phyloP scores from a whole-genome alignment of 441 rosid species.

The Dalechampia spathulata region DNA sequence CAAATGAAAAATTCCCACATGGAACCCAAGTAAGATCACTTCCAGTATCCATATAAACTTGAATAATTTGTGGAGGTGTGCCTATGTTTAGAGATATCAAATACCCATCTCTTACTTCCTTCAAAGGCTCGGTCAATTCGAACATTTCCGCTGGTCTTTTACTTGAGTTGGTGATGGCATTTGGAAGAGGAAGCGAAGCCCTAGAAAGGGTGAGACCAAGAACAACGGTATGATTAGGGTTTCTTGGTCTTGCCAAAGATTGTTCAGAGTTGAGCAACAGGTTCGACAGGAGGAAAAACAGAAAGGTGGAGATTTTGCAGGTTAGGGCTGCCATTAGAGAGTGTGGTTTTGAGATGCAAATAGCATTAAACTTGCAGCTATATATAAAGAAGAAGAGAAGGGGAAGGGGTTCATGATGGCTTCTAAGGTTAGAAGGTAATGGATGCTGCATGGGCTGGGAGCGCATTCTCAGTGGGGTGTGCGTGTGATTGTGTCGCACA shows the following conservation, averaged over 20 bases:
- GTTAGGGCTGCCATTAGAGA: constrained; percentile 3
- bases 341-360: too few species aligned
- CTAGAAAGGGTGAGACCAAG: constrained; percentile 46
- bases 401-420: too few species aligned
- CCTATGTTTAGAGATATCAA: constrained; percentile 64
- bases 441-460: too few species aligned
- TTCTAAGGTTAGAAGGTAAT: too few species aligned
- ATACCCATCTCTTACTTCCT: constrained; percentile 70
- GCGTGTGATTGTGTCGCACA: too few species aligned
- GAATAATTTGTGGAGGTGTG: constrained; percentile 69
- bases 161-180: constrained; percentile 17
- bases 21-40: constrained; percentile 95
- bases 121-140: constrained; percentile 46
- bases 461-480: too few species aligned
- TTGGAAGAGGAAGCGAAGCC: constrained; percentile 32
- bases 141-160: constrained; percentile 25
- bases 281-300: constrained; percentile 24
- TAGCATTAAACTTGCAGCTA: too few species aligned
- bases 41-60: constrained; percentile 81
- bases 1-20: constrained; percentile 63
- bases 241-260: constrained; percentile 31
- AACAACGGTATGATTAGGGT: constrained; percentile 30
- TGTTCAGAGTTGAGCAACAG: constrained; percentile 13
- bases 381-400: too few species aligned
- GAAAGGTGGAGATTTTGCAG: constrained; percentile 6